phyloP scores from a whole-genome alignment of 1,284 basidiomycete genomes.

The Inonotus obliquus region DNA sequence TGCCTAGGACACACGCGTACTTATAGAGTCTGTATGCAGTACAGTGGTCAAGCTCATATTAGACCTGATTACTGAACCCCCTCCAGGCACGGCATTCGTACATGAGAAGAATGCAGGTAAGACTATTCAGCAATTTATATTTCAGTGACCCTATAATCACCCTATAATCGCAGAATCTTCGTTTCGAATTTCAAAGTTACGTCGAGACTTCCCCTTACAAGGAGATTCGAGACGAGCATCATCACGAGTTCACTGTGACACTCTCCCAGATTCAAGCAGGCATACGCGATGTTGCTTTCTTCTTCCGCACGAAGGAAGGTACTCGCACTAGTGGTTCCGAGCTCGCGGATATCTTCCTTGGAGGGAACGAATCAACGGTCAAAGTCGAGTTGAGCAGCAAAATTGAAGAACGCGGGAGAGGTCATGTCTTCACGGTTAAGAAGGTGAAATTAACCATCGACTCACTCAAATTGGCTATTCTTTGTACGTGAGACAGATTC shows the following conservation, averaged over 20 bases:
- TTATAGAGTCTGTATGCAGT: constrained; percentile 53
- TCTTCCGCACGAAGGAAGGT: constrained; percentile 74
- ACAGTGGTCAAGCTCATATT: neutral
- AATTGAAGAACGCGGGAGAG: neutral
- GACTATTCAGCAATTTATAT: constrained; percentile 79
- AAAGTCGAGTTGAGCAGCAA: constrained; percentile 52
- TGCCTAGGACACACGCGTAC: constrained; percentile 67
- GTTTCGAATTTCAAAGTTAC: constrained; percentile 81
- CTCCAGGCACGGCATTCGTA: constrained; percentile 55
- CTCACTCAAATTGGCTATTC: constrained; percentile 87
- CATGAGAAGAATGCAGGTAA: constrained; percentile 85
- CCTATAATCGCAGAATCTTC: constrained; percentile 44
- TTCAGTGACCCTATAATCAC: constrained; percentile 13
- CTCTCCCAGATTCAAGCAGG: constrained; percentile 91
- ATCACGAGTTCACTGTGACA: constrained; percentile 69
- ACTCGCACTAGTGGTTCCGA: constrained; percentile 87
- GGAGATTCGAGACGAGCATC: constrained; percentile 52
- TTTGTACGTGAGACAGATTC: too few species aligned
- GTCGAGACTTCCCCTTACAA: constrained; percentile 80
- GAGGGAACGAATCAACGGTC: constrained; percentile 68
- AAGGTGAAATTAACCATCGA: constrained; percentile 78
- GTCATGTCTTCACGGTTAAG: constrained; percentile 63
- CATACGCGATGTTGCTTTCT: constrained; percentile 89
- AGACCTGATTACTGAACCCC: neutral
- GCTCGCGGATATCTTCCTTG: constrained; percentile 85